phyloP scores from a whole-genome alignment of 495 filamentous ascomycete species.

The Aspergillus kassunensis region DNA sequence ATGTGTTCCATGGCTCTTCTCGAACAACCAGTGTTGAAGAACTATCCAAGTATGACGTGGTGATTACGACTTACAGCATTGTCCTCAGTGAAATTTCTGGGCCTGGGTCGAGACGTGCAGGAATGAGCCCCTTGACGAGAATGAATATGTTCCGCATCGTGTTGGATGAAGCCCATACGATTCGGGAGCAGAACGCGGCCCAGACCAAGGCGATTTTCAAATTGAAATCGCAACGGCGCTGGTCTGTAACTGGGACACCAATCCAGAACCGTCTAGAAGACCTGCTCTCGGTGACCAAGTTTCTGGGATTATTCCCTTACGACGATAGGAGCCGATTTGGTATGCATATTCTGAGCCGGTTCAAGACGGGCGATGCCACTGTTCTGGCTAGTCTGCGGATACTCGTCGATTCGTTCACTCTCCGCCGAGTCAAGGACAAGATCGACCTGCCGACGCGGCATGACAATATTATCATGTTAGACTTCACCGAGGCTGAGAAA shows the following conservation, averaged over 20 bases:
- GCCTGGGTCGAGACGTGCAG: constrained; percentile 51
- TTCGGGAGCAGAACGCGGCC: constrained; percentile 75
- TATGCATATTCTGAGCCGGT: constrained; percentile 74
- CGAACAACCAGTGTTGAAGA: constrained; percentile 62
- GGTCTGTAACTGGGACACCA: constrained; percentile 93
- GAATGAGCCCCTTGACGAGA: constrained; percentile 60
- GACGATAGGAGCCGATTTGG: constrained; percentile 70
- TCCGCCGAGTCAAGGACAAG: constrained; percentile 88
- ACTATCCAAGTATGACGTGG: constrained; percentile 70
- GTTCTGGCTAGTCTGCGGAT: constrained; percentile 80
- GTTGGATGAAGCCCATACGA: constrained; percentile 92
- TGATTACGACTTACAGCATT: constrained; percentile 89
- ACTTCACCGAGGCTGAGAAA: constrained; percentile 52
- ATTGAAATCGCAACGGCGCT: constrained; percentile 77
- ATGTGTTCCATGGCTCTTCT: constrained; percentile 80
- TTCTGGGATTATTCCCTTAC: constrained; percentile 82
- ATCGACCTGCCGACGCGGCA: constrained; percentile 73
- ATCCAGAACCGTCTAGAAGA: constrained; percentile 92
- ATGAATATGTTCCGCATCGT: constrained; percentile 95
- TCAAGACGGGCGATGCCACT: constrained; percentile 71
- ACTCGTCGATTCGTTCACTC: constrained; percentile 87
- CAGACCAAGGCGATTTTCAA: constrained; percentile 80
- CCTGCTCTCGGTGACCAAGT: constrained; percentile 83
- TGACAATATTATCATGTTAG: constrained; percentile 63
- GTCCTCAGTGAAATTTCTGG: constrained; percentile 72